Percentiles rank a stretch among this genome's conserved stretches.
phyloP scores from a whole-genome alignment of 1,284 basidiomycete genomes.

The Cryptococcus hybrid region DNA sequence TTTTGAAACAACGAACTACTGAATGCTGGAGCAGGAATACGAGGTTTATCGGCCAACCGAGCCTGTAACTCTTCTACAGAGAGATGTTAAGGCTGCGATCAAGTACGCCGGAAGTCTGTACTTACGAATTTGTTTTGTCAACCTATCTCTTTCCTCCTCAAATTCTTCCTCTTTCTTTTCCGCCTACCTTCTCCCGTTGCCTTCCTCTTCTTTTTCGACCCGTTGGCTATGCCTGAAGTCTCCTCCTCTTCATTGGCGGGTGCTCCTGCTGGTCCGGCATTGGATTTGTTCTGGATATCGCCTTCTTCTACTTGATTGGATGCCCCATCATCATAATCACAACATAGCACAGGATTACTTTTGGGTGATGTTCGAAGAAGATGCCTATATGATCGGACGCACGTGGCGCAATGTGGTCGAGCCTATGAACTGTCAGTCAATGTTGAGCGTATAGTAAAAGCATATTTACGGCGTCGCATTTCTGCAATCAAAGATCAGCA shows the following conservation, averaged over 20 bases:
- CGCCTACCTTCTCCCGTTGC: constrained; percentile 20
- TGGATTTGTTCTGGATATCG: background rate
- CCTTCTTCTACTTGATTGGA: background rate
- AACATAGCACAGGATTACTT: constrained; percentile 35
- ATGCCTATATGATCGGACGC: constrained; percentile 44
- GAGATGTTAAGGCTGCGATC: background rate
- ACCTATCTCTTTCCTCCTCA: constrained; percentile 32
- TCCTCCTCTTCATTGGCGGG: constrained; percentile 18
- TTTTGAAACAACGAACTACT: constrained; percentile 1
- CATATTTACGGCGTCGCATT: constrained; percentile 41
- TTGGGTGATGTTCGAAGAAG: constrained; percentile 36
- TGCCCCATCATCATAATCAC: constrained; percentile 42
- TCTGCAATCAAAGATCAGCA: constrained; percentile 19
- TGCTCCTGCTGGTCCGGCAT: background rate
- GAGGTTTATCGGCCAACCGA: constrained; percentile 9
- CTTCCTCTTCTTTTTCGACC: constrained; percentile 39
- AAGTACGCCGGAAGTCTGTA: background rate
- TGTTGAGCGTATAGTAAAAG: constrained; percentile 4
- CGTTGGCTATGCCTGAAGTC: background rate
- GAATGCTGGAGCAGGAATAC: background rate
- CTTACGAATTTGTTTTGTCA: constrained; percentile 40
- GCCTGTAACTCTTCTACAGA: constrained; percentile 28
- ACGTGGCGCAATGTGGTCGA: constrained; percentile 47
- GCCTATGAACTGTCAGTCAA: constrained; percentile 7
- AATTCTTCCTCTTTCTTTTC: constrained; percentile 26